A percentile compares a stretch with the other conserved stretches of the same genome.
Conservation (phyloP, 106 monocot species). For the Phalaenopsis equestris region DNA sequence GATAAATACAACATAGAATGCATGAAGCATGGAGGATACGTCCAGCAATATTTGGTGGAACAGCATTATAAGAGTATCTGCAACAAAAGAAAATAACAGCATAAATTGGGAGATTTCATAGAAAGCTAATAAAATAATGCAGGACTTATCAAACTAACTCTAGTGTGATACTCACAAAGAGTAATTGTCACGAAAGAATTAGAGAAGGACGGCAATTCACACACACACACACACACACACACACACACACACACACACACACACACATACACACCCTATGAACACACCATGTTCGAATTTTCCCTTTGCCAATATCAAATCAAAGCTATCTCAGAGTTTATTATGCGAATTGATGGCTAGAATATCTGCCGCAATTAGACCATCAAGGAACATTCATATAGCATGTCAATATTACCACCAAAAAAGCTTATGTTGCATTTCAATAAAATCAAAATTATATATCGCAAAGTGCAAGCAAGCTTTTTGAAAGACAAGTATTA, state of each 20-base stretch:
- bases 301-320: too few species aligned
- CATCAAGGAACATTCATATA: neutral
- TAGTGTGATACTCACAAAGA: neutral
- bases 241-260: neutral
- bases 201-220: neutral
- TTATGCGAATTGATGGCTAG: neutral
- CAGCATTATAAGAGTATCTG: constrained; percentile 80
- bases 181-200: neutral
- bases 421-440: neutral
- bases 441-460: neutral
- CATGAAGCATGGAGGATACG: constrained; percentile 54
- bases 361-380: neutral
- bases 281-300: neutral
- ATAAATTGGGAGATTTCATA: neutral
- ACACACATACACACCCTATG: neutral
- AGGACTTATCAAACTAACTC: neutral
- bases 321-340: neutral
- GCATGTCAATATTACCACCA: neutral
- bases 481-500: neutral
- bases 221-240: neutral
- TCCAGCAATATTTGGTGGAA: constrained; percentile 55
- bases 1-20: neutral
- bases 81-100: constrained; percentile 15
- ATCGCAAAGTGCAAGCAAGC: neutral
- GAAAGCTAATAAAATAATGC: neutral